phyloP scores from a whole-genome alignment of 768 basidiomycete species.

The Xerocomellus chrysenteron region DNA sequence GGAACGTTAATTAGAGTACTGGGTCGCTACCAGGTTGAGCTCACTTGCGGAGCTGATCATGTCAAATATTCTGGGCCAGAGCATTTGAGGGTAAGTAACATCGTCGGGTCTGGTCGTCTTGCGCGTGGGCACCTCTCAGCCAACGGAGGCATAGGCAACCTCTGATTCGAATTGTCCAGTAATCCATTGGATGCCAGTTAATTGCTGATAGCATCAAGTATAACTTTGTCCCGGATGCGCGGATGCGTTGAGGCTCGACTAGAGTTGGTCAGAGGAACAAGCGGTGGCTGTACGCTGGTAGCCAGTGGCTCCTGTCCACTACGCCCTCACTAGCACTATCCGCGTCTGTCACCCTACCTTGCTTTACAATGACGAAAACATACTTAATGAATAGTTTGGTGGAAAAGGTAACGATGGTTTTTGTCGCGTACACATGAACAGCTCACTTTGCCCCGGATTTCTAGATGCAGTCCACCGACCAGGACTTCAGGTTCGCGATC shows the following conservation, averaged over 20 bases:
- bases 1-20: not conserved
- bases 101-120: too few species aligned
- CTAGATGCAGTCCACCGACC: constrained; percentile 88
- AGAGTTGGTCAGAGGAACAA: not conserved
- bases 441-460: constrained; percentile 7
- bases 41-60: not conserved
- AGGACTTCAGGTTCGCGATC: constrained; percentile 73
- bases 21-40: not conserved
- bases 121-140: not conserved
- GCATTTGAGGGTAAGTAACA: too few species aligned
- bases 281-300: constrained; percentile 18
- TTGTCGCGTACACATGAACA: not conserved
- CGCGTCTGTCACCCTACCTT: not conserved
- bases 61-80: not conserved
- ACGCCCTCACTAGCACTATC: not conserved
- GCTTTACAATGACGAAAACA: constrained; percentile 71
- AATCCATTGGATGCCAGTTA: not conserved
- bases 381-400: constrained; percentile 83
- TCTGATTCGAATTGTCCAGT: not conserved
- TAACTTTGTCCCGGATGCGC: not conserved
- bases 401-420: constrained; percentile 57
- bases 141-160: not conserved
- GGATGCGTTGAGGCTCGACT: too few species aligned
- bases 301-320: constrained; percentile 25
- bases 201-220: not conserved